Evolutionary conservation across 345 rosid species (phyloP).

Genomic region (Ceriops tagal): DNA sequence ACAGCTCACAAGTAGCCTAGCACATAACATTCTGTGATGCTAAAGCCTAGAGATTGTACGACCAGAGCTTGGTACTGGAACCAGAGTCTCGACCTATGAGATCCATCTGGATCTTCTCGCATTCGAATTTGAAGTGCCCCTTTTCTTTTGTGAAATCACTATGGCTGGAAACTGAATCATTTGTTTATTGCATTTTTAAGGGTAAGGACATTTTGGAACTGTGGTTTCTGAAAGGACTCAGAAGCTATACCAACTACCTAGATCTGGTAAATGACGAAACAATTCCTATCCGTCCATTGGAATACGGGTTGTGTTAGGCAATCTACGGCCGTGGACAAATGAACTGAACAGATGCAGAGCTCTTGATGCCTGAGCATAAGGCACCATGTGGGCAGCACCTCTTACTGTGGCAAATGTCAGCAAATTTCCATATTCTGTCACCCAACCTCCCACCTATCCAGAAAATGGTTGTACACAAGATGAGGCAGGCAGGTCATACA

Average conservation of each 20-base stretch:
- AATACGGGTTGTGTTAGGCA: conserved; percentile 52
- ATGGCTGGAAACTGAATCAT: not conserved
- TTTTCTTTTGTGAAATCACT: not conserved
- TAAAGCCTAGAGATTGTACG: no score
- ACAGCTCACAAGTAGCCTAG: no score
- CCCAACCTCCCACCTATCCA: conserved; percentile 82
- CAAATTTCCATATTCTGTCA: conserved; percentile 65
- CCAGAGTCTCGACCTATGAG: no score
- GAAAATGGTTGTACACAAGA: not conserved
- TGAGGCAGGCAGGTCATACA: not conserved
- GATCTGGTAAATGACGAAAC: not conserved
- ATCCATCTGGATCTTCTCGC: no score
- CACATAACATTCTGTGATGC: no score
- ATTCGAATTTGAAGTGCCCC: no score
- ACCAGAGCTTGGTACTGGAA: no score
- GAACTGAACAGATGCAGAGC: conserved; percentile 74
- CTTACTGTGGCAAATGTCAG: conserved; percentile 78
- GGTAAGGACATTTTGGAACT: not conserved
- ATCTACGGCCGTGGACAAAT: conserved; percentile 58
- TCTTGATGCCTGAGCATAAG: conserved; percentile 80
- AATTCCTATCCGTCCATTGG: conserved; percentile 29
- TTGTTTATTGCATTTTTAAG: not conserved
- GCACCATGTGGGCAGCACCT: conserved; percentile 97
- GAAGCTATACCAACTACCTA: not conserved
- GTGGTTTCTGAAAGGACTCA: not conserved